A percentile compares a stretch with the other conserved stretches of the same genome.
phyloP scores from a whole-genome alignment of 768 basidiomycete species.

The Phaffia tasmanica region DNA sequence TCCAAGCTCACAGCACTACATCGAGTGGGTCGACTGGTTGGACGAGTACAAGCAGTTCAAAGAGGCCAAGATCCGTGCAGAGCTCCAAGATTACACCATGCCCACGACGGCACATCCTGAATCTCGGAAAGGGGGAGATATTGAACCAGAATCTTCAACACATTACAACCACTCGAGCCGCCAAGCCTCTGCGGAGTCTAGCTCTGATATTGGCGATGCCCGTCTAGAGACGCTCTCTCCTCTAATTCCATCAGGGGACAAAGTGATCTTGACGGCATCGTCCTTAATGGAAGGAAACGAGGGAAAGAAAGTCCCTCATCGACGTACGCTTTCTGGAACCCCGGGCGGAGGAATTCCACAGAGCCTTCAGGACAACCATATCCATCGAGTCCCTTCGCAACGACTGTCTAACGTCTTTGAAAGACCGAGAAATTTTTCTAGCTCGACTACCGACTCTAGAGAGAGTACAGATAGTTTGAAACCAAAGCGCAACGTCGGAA shows the following conservation, averaged over 20 bases:
- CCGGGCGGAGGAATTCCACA: no score
- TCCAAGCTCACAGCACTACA: slow-evolving; percentile 30
- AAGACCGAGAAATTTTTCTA: no score
- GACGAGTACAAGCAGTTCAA: slow-evolving; percentile 42
- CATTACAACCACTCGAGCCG: background rate
- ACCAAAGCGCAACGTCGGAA: slow-evolving; percentile 11
- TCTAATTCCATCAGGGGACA: no score
- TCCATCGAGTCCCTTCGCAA: slow-evolving; percentile 11
- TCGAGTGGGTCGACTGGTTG: slow-evolving; percentile 44
- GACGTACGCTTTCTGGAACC: no score
- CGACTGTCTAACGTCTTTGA: no score
- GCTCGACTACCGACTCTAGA: no score
- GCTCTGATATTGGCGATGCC: background rate
- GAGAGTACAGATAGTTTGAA: background rate
- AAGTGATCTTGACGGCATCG: no score
- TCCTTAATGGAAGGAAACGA: no score
- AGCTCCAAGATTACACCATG: slow-evolving; percentile 27
- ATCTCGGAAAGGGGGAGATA: background rate
- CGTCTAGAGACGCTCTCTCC: background rate
- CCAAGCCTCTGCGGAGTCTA: background rate
- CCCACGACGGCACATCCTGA: background rate
- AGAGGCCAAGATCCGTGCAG: slow-evolving; percentile 40
- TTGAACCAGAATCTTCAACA: background rate
- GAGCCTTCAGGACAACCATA: background rate
- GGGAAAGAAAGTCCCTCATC: no score